These are phyloP conservation scores for Salix dunnii DNA, from an alignment of 345 rosid genomes.

Conservation along the genomic window DNA sequence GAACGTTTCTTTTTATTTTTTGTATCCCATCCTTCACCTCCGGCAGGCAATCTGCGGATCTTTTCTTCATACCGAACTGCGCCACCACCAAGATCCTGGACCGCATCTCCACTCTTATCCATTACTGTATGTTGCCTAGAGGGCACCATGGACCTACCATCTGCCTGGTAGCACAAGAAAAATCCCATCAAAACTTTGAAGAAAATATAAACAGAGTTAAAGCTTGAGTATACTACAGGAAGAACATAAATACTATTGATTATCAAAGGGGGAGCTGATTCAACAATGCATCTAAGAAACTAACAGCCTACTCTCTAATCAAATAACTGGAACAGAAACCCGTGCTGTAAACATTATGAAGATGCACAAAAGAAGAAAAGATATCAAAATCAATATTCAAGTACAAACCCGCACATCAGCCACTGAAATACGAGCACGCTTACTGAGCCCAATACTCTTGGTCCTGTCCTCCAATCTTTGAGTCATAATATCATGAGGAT, in stretches of 20 bases:
- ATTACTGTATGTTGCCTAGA: constrained; percentile 50
- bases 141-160: constrained; percentile 41
- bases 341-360: neutral
- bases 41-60: constrained; percentile 72
- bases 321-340: neutral
- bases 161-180: constrained; percentile 41
- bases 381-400: constrained; percentile 20
- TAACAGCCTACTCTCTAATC: neutral
- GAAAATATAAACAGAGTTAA: neutral
- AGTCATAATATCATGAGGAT: constrained; percentile 45
- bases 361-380: neutral
- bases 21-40: constrained; percentile 93
- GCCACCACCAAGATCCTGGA: constrained; percentile 49
- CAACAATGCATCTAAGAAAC: neutral
- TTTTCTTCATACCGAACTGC: constrained; percentile 62
- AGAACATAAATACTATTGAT: neutral
- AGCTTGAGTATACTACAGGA: neutral
- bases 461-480: constrained; percentile 73
- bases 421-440: constrained; percentile 64
- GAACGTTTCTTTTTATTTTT: constrained; percentile 90
- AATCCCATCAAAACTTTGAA: neutral
- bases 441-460: constrained; percentile 67
- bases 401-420: constrained; percentile 79
- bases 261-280: neutral
- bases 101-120: constrained; percentile 66